Conservation (phyloP, 2,329 filamentous ascomycete genomes). For the Penicillium sp. region DNA sequence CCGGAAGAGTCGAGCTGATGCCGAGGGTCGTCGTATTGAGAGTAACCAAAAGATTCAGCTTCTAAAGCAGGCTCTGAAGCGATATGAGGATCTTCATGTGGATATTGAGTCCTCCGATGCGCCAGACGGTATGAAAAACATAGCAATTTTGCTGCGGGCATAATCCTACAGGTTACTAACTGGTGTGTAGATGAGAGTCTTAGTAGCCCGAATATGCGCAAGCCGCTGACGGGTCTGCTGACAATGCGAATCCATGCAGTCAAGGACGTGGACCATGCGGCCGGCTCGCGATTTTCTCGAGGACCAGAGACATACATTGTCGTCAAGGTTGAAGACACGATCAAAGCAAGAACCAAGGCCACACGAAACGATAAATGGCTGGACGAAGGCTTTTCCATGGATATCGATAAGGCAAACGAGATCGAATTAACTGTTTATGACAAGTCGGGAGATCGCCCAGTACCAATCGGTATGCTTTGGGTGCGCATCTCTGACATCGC, state of each 20-base stretch:
- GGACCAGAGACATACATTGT: constrained; percentile 94
- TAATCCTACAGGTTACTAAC: constrained; percentile 27
- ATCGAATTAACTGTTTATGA: constrained; percentile 98
- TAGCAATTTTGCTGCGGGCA: too few relatives aligned
- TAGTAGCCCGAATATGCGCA: constrained; percentile 89
- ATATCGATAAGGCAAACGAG: constrained; percentile 98
- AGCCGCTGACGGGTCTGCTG: constrained; percentile 89
- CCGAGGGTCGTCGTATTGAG: constrained; percentile 82
- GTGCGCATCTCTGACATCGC: constrained; percentile 94
- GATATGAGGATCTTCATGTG: constrained; percentile 96
- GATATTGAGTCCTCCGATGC: constrained; percentile 79
- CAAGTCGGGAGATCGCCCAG: constrained; percentile 83
- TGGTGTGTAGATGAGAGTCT: constrained; percentile 78
- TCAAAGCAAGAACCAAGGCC: constrained; percentile 82
- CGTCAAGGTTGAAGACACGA: constrained; percentile 92
- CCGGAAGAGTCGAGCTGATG: constrained; percentile 90
- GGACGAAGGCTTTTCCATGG: constrained; percentile 84
- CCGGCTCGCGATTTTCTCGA: constrained; percentile 76
- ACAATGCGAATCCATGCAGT: constrained; percentile 83
- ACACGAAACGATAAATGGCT: constrained; percentile 88
- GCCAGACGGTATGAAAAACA: constrained; percentile 67
- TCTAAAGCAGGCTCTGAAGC: constrained; percentile 89
- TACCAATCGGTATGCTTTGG: constrained; percentile 94
- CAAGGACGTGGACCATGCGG: constrained; percentile 90
- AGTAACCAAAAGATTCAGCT: constrained; percentile 98